Conservation (phyloP, 1,139 yeast genomes). For the Blastobotrys raffinosifermentans region DNA sequence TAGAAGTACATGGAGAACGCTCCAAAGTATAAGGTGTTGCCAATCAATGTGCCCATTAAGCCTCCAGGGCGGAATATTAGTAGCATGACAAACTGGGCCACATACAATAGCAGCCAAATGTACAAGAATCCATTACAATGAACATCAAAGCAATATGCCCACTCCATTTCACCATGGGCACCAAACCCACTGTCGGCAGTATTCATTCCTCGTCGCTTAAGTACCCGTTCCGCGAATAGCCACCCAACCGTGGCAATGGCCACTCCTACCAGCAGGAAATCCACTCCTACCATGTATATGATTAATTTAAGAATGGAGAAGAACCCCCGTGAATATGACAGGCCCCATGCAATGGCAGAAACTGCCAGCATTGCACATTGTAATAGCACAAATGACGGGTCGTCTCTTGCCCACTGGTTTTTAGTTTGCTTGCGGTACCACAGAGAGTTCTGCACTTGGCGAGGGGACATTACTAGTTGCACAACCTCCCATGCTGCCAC, state of each 20-base stretch:
- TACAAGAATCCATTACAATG: constrained; percentile 84
- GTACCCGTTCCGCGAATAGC: constrained; percentile 60
- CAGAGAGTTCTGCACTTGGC: constrained; percentile 73
- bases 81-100: constrained; percentile 66
- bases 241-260: constrained; percentile 67
- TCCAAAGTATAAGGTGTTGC: constrained; percentile 69
- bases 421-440: constrained; percentile 72
- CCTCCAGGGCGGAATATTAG: constrained; percentile 63
- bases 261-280: constrained; percentile 67
- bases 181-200: constrained; percentile 33
- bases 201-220: constrained; percentile 33
- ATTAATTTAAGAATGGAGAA: constrained; percentile 57
- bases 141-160: constrained; percentile 93
- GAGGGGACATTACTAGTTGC: constrained; percentile 66
- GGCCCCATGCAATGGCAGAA: constrained; percentile 87
- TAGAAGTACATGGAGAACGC: constrained; percentile 71
- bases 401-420: constrained; percentile 79
- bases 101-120: constrained; percentile 72
- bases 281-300: constrained; percentile 78
- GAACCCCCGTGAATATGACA: constrained; percentile 65
- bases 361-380: constrained; percentile 57
- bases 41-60: constrained; percentile 62
- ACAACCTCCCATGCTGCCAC: constrained; percentile 90
- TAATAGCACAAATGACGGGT: constrained; percentile 78
- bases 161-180: constrained; percentile 60